Evolutionary conservation across 768 basidiomycete species (phyloP), one percentile per base, ranked within the genome.

Genomic region (Mycena floridula): DNA sequence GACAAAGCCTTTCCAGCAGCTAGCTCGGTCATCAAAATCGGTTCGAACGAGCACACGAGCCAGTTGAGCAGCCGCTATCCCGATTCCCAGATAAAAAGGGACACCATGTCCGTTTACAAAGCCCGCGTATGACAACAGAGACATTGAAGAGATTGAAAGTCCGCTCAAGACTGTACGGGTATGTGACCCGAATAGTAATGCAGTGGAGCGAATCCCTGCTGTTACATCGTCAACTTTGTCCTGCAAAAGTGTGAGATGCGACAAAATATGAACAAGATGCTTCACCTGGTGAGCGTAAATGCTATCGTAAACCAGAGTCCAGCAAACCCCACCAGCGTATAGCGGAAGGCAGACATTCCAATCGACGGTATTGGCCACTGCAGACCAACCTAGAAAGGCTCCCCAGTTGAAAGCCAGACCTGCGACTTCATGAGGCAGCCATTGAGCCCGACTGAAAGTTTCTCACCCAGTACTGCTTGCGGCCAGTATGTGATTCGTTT

Each of bases 361-460:
- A 57, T 95, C 71, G 3, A 85, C 81, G 2, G 72, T 54, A 2
- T 89, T 91, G 1, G 85, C 79, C 4, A 98, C 82, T 2, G 96
- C 94, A 3, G 96, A 94, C 88, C 94, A 97, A 20, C 96, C 96
- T 15, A 98, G 79, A 1, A 99, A 64, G 1, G 91, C 82, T 15
- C 96, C 96, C 95, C 95, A 99, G 64, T 97, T 98, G 63, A 94
- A 99, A 0, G 94, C 83, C 37, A 98, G 73, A 8, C 94, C 93
- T 94, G 54, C 4, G 3, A 11, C 37, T 4, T 28, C 20, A 43
- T 30, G 32, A 35, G 15, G 15, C 32, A 35, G 24, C 42, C n/a
- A n/a, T n/a, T n/a, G n/a, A n/a, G n/a, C n/a, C n/a, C n/a, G n/a
- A n/a, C n/a, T n/a, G 16, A n/a, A n/a, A 25, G 22, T 30, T 30